Percentiles rank a stretch among this genome's conserved stretches.
These are phyloP conservation scores for Vigna unguiculata DNA, from an alignment of 306 rosid species.

Conservation along the genomic window DNA sequence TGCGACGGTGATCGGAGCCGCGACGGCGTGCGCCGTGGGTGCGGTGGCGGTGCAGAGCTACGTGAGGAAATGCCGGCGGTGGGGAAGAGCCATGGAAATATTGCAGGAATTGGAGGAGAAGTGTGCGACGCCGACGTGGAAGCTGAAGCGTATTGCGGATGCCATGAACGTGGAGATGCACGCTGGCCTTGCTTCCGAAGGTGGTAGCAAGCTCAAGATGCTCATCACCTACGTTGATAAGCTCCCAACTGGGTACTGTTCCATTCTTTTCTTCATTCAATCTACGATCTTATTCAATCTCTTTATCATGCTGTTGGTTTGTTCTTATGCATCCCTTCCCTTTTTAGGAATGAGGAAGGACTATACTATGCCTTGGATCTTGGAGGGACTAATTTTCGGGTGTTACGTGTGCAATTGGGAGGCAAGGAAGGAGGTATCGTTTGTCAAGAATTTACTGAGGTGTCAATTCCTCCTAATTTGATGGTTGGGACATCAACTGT, in stretches of 20 bases:
- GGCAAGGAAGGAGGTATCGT: constrained; percentile 71
- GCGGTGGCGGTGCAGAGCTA: constrained; percentile 65
- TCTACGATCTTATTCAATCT: background rate
- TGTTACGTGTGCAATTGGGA: constrained; percentile 85
- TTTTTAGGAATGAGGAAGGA: constrained; percentile 80
- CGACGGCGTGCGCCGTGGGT: constrained; percentile 58
- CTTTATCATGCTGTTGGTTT: background rate
- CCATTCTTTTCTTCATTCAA: constrained; percentile 19
- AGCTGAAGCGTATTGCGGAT: constrained; percentile 75
- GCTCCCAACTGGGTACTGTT: constrained; percentile 81
- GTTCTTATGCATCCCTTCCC: constrained; percentile 13
- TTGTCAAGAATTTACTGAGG: constrained; percentile 77
- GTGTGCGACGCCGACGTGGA: constrained; percentile 69
- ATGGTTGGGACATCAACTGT: constrained; percentile 85
- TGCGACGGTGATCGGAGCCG: constrained; percentile 54
- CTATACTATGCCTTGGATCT: constrained; percentile 94
- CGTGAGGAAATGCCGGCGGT: constrained; percentile 53
- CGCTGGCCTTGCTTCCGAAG: constrained; percentile 92
- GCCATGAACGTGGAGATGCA: constrained; percentile 94
- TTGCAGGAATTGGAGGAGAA: constrained; percentile 77
- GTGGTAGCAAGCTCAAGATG: constrained; percentile 96
- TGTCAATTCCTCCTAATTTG: constrained; percentile 79
- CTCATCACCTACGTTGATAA: constrained; percentile 79
- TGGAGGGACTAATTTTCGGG: constrained; percentile 98
- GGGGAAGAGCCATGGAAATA: constrained; percentile 64